Conservation (phyloP, 1,284 basidiomycete genomes). For the Neonothopanus nambi region DNA sequence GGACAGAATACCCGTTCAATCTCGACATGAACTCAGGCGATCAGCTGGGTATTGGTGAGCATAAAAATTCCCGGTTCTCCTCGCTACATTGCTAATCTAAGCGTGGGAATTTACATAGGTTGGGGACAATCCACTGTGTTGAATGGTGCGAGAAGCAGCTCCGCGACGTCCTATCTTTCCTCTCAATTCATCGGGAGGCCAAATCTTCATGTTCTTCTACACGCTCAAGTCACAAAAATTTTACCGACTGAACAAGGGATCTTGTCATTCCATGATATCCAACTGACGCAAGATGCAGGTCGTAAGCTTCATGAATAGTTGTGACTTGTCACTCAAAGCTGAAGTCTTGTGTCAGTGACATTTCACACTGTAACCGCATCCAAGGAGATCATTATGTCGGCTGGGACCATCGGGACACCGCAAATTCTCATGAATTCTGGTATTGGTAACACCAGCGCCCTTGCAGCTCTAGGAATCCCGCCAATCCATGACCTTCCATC, state of each 20-base stretch:
- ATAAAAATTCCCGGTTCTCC: background rate
- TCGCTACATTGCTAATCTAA: background rate
- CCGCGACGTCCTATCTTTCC: constrained; percentile 22
- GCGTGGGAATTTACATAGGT: constrained; percentile 12
- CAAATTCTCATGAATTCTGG: constrained; percentile 35
- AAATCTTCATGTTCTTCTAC: constrained; percentile 23
- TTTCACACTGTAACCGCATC: constrained; percentile 14
- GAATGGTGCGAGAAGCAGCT: constrained; percentile 20
- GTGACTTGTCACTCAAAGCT: constrained; percentile 22
- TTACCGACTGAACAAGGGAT: too few species aligned
- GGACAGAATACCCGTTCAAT: constrained; percentile 14
- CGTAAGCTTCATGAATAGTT: too few species aligned
- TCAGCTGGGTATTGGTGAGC: constrained; percentile 13
- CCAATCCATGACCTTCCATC: constrained; percentile 26
- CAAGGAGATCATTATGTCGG: constrained; percentile 29
- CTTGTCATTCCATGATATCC: constrained; percentile 26
- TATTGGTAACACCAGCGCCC: constrained; percentile 28
- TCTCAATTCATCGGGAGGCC: constrained; percentile 11
- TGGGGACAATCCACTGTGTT: constrained; percentile 23
- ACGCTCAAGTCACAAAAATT: constrained; percentile 21
- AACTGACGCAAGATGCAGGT: too few species aligned
- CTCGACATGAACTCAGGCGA: constrained; percentile 14
- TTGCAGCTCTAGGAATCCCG: constrained; percentile 27
- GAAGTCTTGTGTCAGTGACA: too few species aligned
- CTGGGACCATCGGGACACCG: constrained; percentile 26